These are phyloP conservation scores for Trichocomaceae sp. DNA, from an alignment of 2,329 filamentous ascomycete species.

Conservation along the genomic window DNA sequence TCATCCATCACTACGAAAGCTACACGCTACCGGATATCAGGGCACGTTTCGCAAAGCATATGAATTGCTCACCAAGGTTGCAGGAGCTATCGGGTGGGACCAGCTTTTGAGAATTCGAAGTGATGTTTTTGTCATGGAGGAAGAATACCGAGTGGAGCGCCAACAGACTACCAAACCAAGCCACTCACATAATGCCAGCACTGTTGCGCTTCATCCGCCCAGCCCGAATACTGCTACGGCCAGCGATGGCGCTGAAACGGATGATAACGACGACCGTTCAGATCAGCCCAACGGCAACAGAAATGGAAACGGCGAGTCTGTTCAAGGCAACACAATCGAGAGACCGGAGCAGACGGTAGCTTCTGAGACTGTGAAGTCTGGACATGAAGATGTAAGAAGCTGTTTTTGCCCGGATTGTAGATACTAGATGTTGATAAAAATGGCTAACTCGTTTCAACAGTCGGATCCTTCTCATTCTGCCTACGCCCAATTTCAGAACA, in stretches of 20 bases:
- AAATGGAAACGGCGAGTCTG: slow-evolving; percentile 16
- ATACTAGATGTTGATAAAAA: neutral
- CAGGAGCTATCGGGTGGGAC: slow-evolving; percentile 95
- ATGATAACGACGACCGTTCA: slow-evolving; percentile 25
- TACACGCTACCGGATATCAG: slow-evolving; percentile 83
- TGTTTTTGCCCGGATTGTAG: neutral
- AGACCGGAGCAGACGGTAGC: slow-evolving; percentile 74
- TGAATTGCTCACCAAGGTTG: slow-evolving; percentile 88
- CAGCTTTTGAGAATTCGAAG: slow-evolving; percentile 89
- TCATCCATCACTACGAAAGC: slow-evolving; percentile 74
- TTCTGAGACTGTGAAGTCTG: slow-evolving; percentile 68
- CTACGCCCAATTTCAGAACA: slow-evolving; percentile 91
- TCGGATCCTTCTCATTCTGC: slow-evolving; percentile 60
- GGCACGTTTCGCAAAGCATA: slow-evolving; percentile 96
- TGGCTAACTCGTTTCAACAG: slow-evolving; percentile 36
- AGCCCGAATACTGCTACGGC: slow-evolving; percentile 34
- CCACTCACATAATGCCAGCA: slow-evolving; percentile 63
- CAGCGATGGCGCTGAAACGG: slow-evolving; percentile 23
- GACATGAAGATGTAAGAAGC: slow-evolving; percentile 59
- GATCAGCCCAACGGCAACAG: slow-evolving; percentile 17
- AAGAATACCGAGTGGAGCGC: slow-evolving; percentile 83
- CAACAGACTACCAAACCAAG: slow-evolving; percentile 27
- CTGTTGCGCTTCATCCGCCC: slow-evolving; percentile 67
- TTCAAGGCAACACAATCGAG: slow-evolving; percentile 50
- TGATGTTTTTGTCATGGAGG: slow-evolving; percentile 98